phyloP scores from a whole-genome alignment of 2,329 filamentous ascomycete species.

The Tolypocladium tundrense region DNA sequence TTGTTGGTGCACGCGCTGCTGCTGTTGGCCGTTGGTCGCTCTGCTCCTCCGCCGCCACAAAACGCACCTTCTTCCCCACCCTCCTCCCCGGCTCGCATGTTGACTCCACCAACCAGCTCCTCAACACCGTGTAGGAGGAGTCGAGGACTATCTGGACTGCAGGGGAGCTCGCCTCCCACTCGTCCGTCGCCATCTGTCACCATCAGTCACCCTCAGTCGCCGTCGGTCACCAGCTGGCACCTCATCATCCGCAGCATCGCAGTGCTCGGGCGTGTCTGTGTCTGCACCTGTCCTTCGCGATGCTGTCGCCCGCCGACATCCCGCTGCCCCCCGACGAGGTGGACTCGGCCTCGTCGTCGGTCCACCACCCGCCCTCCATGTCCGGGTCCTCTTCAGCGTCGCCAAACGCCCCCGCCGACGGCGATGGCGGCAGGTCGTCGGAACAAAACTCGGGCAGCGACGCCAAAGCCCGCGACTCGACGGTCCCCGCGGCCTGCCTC shows the following conservation, averaged over 20 bases:
- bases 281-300: neutral
- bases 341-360: neutral
- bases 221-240: neutral
- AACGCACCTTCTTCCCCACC: neutral
- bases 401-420: neutral
- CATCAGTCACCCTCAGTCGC: neutral
- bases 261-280: neutral
- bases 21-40: neutral
- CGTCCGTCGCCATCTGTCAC: neutral
- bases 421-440: neutral
- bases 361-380: neutral
- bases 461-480: conserved; percentile 16
- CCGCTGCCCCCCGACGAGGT: conserved; percentile 2
- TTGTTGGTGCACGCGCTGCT: neutral
- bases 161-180: neutral
- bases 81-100: neutral
- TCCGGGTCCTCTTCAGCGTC: neutral
- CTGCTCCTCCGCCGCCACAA: neutral
- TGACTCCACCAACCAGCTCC: neutral
- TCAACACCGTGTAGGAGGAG: neutral
- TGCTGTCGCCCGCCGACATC: conserved; percentile 3
- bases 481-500: conserved; percentile 42
- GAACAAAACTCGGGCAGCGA: conserved; percentile 2
- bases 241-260: neutral
- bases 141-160: neutral